Base-by-base conservation (phyloP, 2,329 filamentous ascomycete genomes). In the Neofusicoccum sp. region DNA sequence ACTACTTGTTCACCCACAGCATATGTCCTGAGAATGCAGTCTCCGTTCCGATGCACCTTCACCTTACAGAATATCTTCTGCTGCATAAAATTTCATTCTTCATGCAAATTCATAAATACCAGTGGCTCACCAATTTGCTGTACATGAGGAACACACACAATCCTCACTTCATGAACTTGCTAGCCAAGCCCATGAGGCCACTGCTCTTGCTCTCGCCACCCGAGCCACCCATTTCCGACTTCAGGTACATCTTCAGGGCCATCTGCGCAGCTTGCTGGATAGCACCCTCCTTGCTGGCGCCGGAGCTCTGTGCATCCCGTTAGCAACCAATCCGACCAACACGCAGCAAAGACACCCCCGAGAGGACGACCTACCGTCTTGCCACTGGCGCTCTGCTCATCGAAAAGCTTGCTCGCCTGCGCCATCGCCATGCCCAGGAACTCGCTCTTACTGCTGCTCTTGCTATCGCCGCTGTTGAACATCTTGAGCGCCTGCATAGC, bases 231-330 rank as follows among this genome's bases (percentile, higher is more conserved):
- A 75, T 75, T 72, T 91, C 83, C 67, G 84, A 86, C 84, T 96
- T 93, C 80, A 96, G 78, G 75, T 93, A 96, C 85, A 96, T 89
- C 84, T 96, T 92, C 68, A 96, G 75, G 2, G 92, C 93, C 84
- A 90, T 89, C 81, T 96, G 88, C 1, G 87, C 92, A 3, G 93
- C 93, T 73, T 87, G 81, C 71, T 89, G 86, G 48, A 97, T 80
- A 53, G 86, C 91, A 49, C 86, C 87, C 76, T 96, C 86, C 84
- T 96, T 96, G 76, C 85, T 89, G 4, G 88, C 84, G 28, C 82
- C 81, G 26, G 81, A 67, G 28, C 69, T 63, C 73, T 76, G 45
- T 30, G 12, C 7, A 3, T 4, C 20, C 4, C 24, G 12, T 47
- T 5, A 53, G 48, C 36, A 58, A 57, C 12, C 6, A n/a, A 20